Evolutionary conservation across 2,329 filamentous ascomycete genomes (phyloP).

Genomic region (Fusarium globosum): DNA sequence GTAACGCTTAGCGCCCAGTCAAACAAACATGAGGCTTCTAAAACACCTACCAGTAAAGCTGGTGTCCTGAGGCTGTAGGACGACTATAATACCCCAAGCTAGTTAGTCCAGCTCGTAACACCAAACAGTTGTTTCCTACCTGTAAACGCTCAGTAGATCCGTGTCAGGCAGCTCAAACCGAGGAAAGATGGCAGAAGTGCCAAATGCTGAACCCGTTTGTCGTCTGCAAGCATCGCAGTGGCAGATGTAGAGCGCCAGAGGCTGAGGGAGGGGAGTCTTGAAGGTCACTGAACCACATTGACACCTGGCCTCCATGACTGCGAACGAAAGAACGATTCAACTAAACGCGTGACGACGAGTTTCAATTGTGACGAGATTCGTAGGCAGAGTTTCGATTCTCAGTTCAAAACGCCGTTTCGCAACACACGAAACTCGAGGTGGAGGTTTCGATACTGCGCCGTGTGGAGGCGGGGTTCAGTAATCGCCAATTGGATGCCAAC

Average conservation of each 20-base stretch:
- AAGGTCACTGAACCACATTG: conserved; percentile 74
- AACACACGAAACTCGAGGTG: conserved; percentile 5
- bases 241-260: conserved; percentile 76
- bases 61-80: conserved; percentile 66
- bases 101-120: conserved; percentile 5
- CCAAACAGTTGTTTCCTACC: conserved; percentile 43
- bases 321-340: neutral
- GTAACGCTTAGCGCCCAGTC: conserved; percentile 7
- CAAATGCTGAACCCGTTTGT: conserved; percentile 74
- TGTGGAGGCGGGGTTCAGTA: conserved; percentile 20
- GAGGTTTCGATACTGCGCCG: neutral
- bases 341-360: neutral
- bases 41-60: conserved; percentile 64
- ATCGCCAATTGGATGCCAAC: conserved; percentile 15
- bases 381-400: neutral
- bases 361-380: neutral
- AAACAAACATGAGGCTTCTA: neutral
- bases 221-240: conserved; percentile 75
- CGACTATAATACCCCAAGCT: conserved; percentile 54
- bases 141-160: conserved; percentile 64
- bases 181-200: conserved; percentile 76
- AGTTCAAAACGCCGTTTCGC: neutral
- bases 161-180: conserved; percentile 67
- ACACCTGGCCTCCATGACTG: conserved; percentile 67
- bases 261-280: conserved; percentile 68